Conservation (phyloP, 2,329 filamentous ascomycete genomes). For the Ascochyta koolunga region DNA sequence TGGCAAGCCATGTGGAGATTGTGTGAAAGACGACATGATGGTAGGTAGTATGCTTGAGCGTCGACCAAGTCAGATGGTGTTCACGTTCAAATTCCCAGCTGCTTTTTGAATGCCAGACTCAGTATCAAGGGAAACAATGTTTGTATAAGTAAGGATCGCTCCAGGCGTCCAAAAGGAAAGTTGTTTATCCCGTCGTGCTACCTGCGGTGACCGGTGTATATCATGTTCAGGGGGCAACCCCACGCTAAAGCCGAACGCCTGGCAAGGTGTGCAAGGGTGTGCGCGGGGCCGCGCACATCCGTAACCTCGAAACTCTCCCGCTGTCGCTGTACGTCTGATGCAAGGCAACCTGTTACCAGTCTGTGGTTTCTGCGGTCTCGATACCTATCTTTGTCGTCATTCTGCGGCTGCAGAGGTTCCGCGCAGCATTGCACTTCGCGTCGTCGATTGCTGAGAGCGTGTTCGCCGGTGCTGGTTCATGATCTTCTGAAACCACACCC, state of each 20-base stretch:
- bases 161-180: slow-evolving; percentile 23
- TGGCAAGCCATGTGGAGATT: slow-evolving; percentile 30
- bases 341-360: slow-evolving; percentile 16
- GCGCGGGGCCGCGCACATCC: slow-evolving; percentile 26
- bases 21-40: slow-evolving; percentile 16
- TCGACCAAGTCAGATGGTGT: background rate
- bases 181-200: slow-evolving; percentile 30
- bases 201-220: slow-evolving; percentile 28
- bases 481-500: slow-evolving; percentile 25
- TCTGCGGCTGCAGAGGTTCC: slow-evolving; percentile 3
- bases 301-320: slow-evolving; percentile 21
- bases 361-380: slow-evolving; percentile 15
- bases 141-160: slow-evolving; percentile 22
- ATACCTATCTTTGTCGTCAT: slow-evolving; percentile 10
- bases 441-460: background rate
- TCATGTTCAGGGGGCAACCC: slow-evolving; percentile 29
- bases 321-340: slow-evolving; percentile 17
- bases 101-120: slow-evolving; percentile 10
- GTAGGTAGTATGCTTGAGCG: background rate
- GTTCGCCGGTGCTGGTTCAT: background rate
- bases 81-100: background rate
- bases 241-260: slow-evolving; percentile 21
- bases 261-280: slow-evolving; percentile 23
- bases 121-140: slow-evolving; percentile 24
- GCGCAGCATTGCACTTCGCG: background rate